These are phyloP conservation scores for Infundibulicybe gibba DNA, from an alignment of 768 basidiomycete genomes.

Conservation along the genomic window DNA sequence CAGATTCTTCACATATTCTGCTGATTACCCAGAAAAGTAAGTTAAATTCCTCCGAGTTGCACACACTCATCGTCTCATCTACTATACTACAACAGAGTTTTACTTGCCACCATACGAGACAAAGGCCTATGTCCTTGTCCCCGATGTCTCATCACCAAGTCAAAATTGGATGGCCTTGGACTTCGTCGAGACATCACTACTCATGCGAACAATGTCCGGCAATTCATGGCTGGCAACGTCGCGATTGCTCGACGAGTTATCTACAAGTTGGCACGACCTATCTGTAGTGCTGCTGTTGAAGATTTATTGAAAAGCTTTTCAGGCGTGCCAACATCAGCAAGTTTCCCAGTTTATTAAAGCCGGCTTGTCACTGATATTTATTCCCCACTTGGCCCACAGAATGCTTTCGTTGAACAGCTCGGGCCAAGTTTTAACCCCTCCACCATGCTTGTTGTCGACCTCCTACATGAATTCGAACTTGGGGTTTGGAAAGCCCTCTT, in stretches of 20 bases:
- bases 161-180: slow-evolving; percentile 20
- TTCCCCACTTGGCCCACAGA: slow-evolving; percentile 11
- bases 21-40: slow-evolving; percentile 32
- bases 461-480: slow-evolving; percentile 33
- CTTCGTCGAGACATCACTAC: background rate
- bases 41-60: slow-evolving; percentile 1
- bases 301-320: slow-evolving; percentile 10
- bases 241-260: background rate
- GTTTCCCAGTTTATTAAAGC: background rate
- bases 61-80: background rate
- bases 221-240: background rate
- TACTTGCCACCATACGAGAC: slow-evolving; percentile 18
- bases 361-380: background rate
- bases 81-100: slow-evolving; percentile 5
- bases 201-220: background rate
- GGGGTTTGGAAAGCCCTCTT: slow-evolving; percentile 30
- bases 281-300: background rate
- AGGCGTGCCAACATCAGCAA: slow-evolving; percentile 11
- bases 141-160: slow-evolving; percentile 16
- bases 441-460: slow-evolving; percentile 21
- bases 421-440: slow-evolving; percentile 14
- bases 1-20: slow-evolving; percentile 23
- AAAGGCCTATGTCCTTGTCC: slow-evolving; percentile 24
- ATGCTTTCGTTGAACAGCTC: slow-evolving; percentile 20
- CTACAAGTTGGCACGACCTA: background rate